These are phyloP conservation scores for Atkinsonella texensis DNA, from an alignment of 2,329 filamentous ascomycete genomes.

Conservation along the genomic window DNA sequence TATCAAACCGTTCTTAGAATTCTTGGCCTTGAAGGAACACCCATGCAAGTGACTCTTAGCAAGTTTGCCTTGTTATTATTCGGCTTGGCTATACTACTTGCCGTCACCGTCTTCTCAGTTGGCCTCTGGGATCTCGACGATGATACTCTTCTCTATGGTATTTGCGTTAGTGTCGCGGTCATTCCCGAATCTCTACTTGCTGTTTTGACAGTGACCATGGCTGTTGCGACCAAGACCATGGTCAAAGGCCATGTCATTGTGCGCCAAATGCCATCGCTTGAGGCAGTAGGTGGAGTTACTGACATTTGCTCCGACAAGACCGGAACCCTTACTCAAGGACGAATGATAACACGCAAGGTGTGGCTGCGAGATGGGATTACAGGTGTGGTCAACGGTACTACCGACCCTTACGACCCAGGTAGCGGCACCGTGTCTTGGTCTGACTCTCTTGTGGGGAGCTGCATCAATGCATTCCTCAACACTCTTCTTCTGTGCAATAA, in stretches of 20 bases:
- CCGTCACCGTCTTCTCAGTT: slow-evolving; percentile 49
- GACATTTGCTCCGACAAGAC: slow-evolving; percentile 63
- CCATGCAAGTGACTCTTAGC: slow-evolving; percentile 72
- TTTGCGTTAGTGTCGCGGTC: slow-evolving; percentile 50
- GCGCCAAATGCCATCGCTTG: slow-evolving; percentile 51
- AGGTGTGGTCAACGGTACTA: slow-evolving; percentile 41
- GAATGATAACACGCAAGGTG: slow-evolving; percentile 53
- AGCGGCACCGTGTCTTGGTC: slow-evolving; percentile 39
- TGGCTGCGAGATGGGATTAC: slow-evolving; percentile 45
- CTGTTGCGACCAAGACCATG: slow-evolving; percentile 54
- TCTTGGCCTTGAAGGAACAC: slow-evolving; percentile 62
- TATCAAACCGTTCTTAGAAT: slow-evolving; percentile 37
- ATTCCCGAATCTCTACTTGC: slow-evolving; percentile 57
- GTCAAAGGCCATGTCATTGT: slow-evolving; percentile 53
- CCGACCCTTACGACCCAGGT: slow-evolving; percentile 49
- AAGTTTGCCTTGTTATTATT: slow-evolving; percentile 78
- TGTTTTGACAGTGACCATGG: slow-evolving; percentile 60
- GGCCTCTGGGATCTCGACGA: slow-evolving; percentile 40
- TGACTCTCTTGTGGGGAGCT: slow-evolving; percentile 26
- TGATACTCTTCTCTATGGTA: slow-evolving; percentile 49
- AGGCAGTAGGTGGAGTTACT: slow-evolving; percentile 57
- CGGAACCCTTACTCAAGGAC: slow-evolving; percentile 53
- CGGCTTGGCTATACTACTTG: slow-evolving; percentile 51
- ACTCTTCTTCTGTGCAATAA: slow-evolving; percentile 53
- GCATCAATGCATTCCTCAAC: slow-evolving; percentile 35